Evolutionary conservation across 2,329 filamentous ascomycete genomes (phyloP), one percentile per base, ranked within the genome.

Genomic region (Polytolypa hystricis): DNA sequence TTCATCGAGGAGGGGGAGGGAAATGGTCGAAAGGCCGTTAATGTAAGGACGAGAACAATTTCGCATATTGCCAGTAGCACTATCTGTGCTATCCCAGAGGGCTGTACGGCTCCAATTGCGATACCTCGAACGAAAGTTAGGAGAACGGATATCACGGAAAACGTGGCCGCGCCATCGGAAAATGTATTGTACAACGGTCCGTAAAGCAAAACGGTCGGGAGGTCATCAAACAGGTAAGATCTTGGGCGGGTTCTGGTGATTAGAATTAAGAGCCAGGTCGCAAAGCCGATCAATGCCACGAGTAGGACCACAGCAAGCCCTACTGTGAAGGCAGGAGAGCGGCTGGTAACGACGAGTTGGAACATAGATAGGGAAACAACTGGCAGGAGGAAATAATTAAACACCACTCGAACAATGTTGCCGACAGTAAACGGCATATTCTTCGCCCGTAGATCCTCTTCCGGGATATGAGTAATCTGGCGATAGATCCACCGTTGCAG

Each of bases 121-220:
- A 96, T 78, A 39, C 86, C 89, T 21, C 89, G 80, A 40, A 94
- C 66, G 53, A 93, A 78, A 4, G 82, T 93, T 41, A 96, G 68
- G 21, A 93, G 66, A 11, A 94, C 77, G 1, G 89, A 87, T 14
- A 95, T 78, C 28, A 94, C 70, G 5, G 89, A 86, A 58, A 93
- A 98, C 0, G 84, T 79, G 5, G 89, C 84, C 0, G 86, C 85
- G 55, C 89, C 83, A 56, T 98, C 91, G 16, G 84, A 91, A 57
- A 93, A 96, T 0, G 91, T 98, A 61, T 98, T 98, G 61, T 98
- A 98, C 5, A 98, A 67, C 4, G 91, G 85, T 0, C 91, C 91
- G 50, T 94, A 96, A 1, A 85, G 71, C 2, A 98, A 69, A 6
- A 96, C 78, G 0, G 85, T 95, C 5, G 85, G 78, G 33, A 98